Evolutionary conservation across 2,329 filamentous ascomycete species (phyloP), one percentile per base, ranked within the genome.

Genomic region (Hypoxylon sp.): DNA sequence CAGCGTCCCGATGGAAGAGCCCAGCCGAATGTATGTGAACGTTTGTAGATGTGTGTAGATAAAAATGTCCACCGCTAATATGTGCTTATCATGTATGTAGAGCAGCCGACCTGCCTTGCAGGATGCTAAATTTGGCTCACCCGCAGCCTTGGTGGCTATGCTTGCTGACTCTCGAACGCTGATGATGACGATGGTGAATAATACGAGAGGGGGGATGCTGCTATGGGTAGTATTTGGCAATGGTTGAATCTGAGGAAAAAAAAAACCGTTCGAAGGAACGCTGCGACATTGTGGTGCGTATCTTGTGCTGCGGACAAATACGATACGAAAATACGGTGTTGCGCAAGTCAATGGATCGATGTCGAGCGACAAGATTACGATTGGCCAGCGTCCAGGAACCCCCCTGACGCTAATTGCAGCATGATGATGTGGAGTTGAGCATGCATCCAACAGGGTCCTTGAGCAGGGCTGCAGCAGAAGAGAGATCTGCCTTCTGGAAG

Each of bases 271-370:
- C 50, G 63, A 67, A 61, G 67, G 59, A 60, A 47, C 39, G 64
- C 54, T 66, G 46, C 54, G n/a, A 63, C 57, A 42, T 57, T 69
- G 42, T 46, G 44, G 42, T 57, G 62, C 50, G 60, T 54, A 52
- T 64, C 32, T 60, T 19, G 56, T 68, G 24, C 51, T 64, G 52
- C 63, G 58, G 58, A 50, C 60, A 65, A 71, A 71, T 71, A 71
- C 69, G 69, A 71, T 71, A 32, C 60, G 69, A 65, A 67, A 71
- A 71, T 71, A 69, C 69, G 69, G 67, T 71, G 65, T 70, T 70
- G 68, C 68, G 65, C 68, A 68, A 70, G 58, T 68, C 46, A 55
- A 68, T 68, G 68, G 68, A 71, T 68, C 67, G 62, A 70, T 68
- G 65, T 70, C 65, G 55, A 68, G 67, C 62, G 67, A 68, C 64